Base-by-base conservation (phyloP, 1,284 basidiomycete genomes). In the Irpex sp. region DNA sequence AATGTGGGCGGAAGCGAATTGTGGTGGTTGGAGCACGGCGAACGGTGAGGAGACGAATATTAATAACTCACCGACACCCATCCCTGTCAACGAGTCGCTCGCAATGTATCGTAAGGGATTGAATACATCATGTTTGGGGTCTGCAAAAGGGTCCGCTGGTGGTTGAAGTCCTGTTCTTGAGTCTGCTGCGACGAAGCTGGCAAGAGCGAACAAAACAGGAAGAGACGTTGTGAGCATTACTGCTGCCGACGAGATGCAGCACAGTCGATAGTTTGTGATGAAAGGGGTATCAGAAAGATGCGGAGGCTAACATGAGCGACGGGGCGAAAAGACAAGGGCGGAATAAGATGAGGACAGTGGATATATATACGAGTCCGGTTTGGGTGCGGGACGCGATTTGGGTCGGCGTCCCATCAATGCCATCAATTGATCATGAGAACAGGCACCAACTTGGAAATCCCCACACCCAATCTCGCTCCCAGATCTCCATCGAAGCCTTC, bases 101-200 rank as follows among this genome's bases (percentile, higher is more conserved):
- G 85, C 78, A 51, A 89, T 86, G 67, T 89, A 90, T 57, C 80
- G 79, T 21, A 85, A 70, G 6, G 79, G 79, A 68, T 86, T 84
- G 67, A 78, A 80, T 0, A 75, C 78, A 67, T 87, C 85, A 68
- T 84, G 59, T 66, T 73, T 76, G 0, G 84, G 84, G 68, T 85
- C 80, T 17, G 57, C 21, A 36, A 17, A 62, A 7, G 61, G 61
- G 39, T 62, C 57, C 9, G 58, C 56, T 37, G 56, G 56, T 9
- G 26, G 54, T 33, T 43, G 56, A 19, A 39, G 37, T 2, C 35
- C 56, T 13, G 9, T 13, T 15, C 31, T 55, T 7, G 17, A 13
- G 11, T 35, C 21, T 35, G 53, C 53, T 8, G 26, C 5, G 11
- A 33, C 53, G 19, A 55, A 33, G 26, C 21, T 55, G 33, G 53